These are phyloP conservation scores for Calycina marina DNA, from an alignment of 2,329 filamentous ascomycete species.

Conservation along the genomic window DNA sequence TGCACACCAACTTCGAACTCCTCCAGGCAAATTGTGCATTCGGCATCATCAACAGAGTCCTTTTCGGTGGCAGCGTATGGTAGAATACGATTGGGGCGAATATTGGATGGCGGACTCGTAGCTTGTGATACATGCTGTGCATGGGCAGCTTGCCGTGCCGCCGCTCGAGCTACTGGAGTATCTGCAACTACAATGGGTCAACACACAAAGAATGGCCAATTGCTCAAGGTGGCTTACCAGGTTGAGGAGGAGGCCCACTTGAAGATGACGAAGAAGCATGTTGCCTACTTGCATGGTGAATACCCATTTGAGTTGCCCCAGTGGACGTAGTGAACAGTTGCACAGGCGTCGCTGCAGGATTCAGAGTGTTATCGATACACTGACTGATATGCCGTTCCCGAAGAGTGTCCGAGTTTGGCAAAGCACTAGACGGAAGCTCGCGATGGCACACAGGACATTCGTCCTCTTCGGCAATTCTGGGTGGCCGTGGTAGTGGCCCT, in stretches of 20 bases:
- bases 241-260: no score
- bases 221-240: no score
- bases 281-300: no score
- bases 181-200: conserved; percentile 3
- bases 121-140: conserved; percentile 10
- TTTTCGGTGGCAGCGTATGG: conserved; percentile 51
- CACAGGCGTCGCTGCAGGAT: conserved; percentile 3
- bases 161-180: conserved; percentile 9
- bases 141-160: conserved; percentile 13
- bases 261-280: no score
- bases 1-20: conserved; percentile 46
- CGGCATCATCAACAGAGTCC: conserved; percentile 51
- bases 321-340: neutral
- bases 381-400: conserved; percentile 43
- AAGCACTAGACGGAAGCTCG: conserved; percentile 46
- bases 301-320: no score
- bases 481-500: conserved; percentile 11
- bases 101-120: conserved; percentile 15
- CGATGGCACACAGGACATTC: conserved; percentile 65
- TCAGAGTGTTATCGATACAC: conserved; percentile 30
- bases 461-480: conserved; percentile 53
- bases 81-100: conserved; percentile 43
- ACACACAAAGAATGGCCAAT: no score
- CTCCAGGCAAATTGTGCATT: conserved; percentile 54
- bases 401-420: conserved; percentile 37